Base-by-base conservation (phyloP, 2,329 filamentous ascomycete species). In the Zymoseptoria pseudotritici region DNA sequence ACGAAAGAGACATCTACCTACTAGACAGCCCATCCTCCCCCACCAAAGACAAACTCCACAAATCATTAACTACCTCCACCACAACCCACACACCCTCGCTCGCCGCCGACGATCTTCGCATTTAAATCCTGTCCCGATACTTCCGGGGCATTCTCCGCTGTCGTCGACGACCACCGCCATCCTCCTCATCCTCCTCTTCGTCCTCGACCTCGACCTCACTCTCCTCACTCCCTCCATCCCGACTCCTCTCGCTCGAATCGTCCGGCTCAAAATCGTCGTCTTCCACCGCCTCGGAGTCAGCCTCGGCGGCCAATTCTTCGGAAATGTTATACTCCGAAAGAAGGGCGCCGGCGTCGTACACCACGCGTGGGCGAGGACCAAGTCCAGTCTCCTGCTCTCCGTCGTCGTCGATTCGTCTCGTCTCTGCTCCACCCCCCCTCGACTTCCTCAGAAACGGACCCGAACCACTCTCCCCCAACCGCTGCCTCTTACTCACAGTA, bases 191-290 rank as follows among this genome's bases (percentile, higher is more conserved):
- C 20, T 59, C 57, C 22, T 54, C 62, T 6, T 60, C 57, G 24
- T 46, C 49, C 26, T 56, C 58, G 17, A 56, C 61, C 10, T 59
- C 58, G 11, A 24, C 52, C n/a, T n/a, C 52, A 31, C 19, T 22
- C 22, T n/a, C 26, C 52, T 24, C 22, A 17, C 22, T 26, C 8
- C 13, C 22, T 19, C 29, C 52, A 10, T 26, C 22, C 24, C 22
- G 22, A 24, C 20, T 29, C 8, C 20, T 20, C 7, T 60, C 55
- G 22, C 50, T 56, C 4, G 60, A 61, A 2, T 59, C 60, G 4
- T 58, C 60, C 6, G 60, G 60, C 55, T 61, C 58, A 17, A 61
- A 62, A 2, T 66, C 66, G 10, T 63, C 64, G 19, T 61, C 66
- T 22, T 54, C 50, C 19, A 54, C 52, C 9, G 29, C 51, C 19